Evolutionary conservation across 108 stramenopile species (phyloP).

Genomic region (Parmales sp.): DNA sequence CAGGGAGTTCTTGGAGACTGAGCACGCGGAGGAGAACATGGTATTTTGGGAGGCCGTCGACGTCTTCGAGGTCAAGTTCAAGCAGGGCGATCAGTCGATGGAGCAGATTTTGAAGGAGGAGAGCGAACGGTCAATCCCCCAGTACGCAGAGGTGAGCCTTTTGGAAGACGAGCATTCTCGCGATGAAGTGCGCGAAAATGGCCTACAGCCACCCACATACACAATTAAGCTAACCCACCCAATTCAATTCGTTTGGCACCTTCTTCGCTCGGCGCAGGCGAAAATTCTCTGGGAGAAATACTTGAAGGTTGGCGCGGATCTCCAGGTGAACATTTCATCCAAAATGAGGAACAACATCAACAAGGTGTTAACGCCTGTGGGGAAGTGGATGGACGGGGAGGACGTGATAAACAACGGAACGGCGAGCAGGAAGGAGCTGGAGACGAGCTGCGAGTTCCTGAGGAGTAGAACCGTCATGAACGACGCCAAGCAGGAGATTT

Average conservation of each 20-base stretch:
- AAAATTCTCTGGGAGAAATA: conserved; percentile 5
- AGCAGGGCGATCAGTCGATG: neutral
- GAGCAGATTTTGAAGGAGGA: neutral
- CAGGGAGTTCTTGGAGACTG: conserved; percentile 2
- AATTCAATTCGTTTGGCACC: no score
- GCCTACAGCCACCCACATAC: no score
- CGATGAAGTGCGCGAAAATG: no score
- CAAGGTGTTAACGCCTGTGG: neutral
- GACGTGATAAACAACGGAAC: conserved; percentile 1
- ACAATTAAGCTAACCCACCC: no score
- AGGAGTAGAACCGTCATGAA: neutral
- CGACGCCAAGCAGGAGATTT: conserved; percentile 8
- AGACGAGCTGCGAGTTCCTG: neutral
- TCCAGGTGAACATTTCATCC: conserved; percentile 5
- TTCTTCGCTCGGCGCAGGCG: no score
- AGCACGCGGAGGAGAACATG: neutral
- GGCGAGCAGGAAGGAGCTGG: neutral
- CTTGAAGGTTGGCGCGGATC: neutral
- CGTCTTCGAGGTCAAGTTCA: neutral
- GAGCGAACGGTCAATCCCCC: neutral
- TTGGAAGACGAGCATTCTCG: no score
- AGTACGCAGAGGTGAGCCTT: neutral
- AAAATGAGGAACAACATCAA: neutral
- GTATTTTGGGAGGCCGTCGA: neutral
- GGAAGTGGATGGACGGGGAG: neutral